Base-by-base conservation (phyloP, 345 rosid species). In the Punica granatum region DNA sequence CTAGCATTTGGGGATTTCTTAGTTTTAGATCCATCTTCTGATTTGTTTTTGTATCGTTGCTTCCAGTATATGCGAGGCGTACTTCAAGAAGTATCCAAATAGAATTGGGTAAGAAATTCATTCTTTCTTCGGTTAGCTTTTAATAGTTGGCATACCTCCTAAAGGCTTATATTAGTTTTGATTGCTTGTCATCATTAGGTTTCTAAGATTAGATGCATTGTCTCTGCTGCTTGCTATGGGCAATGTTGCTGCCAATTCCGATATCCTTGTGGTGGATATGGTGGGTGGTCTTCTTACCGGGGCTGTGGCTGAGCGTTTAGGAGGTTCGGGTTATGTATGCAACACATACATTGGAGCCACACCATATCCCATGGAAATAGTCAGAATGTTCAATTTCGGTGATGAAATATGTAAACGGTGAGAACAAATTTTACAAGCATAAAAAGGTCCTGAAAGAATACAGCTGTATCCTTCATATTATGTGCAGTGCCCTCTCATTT, bases 251-350 rank as follows among this genome's bases (percentile, higher is more conserved):
- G 85, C 89, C 25, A 78, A 85, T 74, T 81, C 86, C n/a, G 92
- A 94, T 74, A 82, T 94, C 51, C 90, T 94, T 67, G 88, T 91
- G 35, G 82, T 86, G 65, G 99, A 94, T 83, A 84, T 81, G 90
- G 88, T 89, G 75, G 97, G 96, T 73, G 99, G 97, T 43, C 92
- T 94, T 70, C 72, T 94, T 70, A 85, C 96, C 71, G 97, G 97
- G 75, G 97, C 96, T 44, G 92, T 94, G 68, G 96, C 97, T 61
- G 97, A 91, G 73, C 84, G 96, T 49, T 76, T 89, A 78, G 97
- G 97, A 79, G 97, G 89, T 74, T 77, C 89, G 35, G 97, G 97
- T 75, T 81, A 76, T 69, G 89, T 87, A 60, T 93, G 98, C 79
- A 86, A 80, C 69, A 74, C 87, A 59, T 81, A 76, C 72, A 71